Conservation (phyloP, 1,284 basidiomycete species). For the Phaffia rhodozyma region DNA sequence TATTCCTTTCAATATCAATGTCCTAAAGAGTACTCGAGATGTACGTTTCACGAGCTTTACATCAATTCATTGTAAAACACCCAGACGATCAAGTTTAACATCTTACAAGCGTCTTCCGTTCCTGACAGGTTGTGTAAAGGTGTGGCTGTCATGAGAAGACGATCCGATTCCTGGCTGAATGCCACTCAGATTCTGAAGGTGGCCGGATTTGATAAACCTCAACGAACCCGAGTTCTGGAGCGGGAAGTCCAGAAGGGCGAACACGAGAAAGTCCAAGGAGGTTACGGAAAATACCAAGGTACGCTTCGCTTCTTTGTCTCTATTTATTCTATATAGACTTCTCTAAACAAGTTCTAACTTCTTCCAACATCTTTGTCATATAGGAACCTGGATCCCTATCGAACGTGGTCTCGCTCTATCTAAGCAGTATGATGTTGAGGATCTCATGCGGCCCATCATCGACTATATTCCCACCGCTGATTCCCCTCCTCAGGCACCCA, state of each 20-base stretch:
- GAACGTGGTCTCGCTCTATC: slow-evolving; percentile 77
- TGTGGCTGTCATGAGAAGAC: slow-evolving; percentile 93
- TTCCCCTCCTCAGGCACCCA: slow-evolving; percentile 91
- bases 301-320: slow-evolving; percentile 24
- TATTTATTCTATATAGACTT: background rate
- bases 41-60: background rate
- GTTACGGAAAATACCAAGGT: slow-evolving; percentile 99
- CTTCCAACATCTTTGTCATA: background rate
- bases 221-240: slow-evolving; percentile 91
- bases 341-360: background rate
- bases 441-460: slow-evolving; percentile 81
- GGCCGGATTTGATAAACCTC: slow-evolving; percentile 97
- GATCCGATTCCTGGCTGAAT: slow-evolving; percentile 93
- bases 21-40: slow-evolving; percentile 17
- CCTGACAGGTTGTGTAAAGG: slow-evolving; percentile 74
- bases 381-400: slow-evolving; percentile 98
- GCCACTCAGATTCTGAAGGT: slow-evolving; percentile 99
- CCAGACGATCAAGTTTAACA: background rate
- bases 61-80: background rate
- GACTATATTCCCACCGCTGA: slow-evolving; percentile 84
- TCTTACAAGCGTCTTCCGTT: slow-evolving; percentile 20
- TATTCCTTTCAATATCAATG: background rate
- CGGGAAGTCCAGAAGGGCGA: slow-evolving; percentile 97
- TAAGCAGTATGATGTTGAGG: slow-evolving; percentile 86
- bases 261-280: slow-evolving; percentile 98